Percentiles rank a stretch among this genome's conserved stretches.
phyloP scores from a whole-genome alignment of 257 asterid genomes.

The Cordia subcordata region DNA sequence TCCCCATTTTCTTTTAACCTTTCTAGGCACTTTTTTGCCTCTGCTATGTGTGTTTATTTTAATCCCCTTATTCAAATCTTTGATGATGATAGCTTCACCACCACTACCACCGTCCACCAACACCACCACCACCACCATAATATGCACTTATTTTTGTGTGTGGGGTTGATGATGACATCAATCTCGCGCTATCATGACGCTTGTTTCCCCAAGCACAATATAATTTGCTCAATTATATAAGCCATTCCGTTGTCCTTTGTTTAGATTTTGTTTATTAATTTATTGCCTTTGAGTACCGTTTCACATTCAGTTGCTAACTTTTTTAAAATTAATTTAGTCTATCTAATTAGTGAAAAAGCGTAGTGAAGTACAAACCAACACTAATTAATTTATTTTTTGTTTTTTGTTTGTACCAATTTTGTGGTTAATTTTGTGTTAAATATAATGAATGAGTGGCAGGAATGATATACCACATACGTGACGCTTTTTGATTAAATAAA shows the following conservation, averaged over 20 bases:
- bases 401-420: too few relatives aligned
- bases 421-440: too few relatives aligned
- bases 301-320: not conserved
- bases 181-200: conserved; percentile 7
- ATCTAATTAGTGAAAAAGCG: too few relatives aligned
- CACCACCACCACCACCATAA: not conserved
- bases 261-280: too few relatives aligned
- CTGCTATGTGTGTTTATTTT: not conserved
- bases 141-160: not conserved
- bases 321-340: not conserved
- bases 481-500: too few relatives aligned
- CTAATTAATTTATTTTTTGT: too few relatives aligned
- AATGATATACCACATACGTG: too few relatives aligned
- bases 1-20: conserved; percentile 1
- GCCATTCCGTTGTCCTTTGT: too few relatives aligned
- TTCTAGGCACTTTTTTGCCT: not conserved
- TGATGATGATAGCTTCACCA: conserved; percentile 15
- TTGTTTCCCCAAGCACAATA: not conserved
- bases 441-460: too few relatives aligned
- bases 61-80: not conserved
- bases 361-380: too few relatives aligned
- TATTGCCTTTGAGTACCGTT: not conserved
- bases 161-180: conserved; percentile 10
- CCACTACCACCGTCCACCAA: conserved; percentile 6
- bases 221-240: too few relatives aligned